Evolutionary conservation across 2,329 filamentous ascomycete genomes (phyloP).

Genomic region (Colletotrichum sp.): DNA sequence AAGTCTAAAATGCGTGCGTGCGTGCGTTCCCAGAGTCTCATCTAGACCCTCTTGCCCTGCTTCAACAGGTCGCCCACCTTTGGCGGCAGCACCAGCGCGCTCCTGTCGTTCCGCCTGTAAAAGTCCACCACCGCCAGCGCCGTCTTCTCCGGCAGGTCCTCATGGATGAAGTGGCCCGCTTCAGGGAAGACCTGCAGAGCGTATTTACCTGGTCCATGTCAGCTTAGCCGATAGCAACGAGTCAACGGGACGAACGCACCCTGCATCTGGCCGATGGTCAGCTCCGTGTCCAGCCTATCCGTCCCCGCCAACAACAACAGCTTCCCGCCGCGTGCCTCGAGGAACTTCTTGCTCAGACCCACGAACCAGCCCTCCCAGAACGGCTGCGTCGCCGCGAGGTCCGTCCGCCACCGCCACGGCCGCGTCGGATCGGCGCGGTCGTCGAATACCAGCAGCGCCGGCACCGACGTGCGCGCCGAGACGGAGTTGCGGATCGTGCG

Average conservation of each 20-base stretch:
- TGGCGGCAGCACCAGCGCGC: conserved; percentile 82
- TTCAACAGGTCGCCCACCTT: conserved; percentile 81
- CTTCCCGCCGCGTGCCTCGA: conserved; percentile 82
- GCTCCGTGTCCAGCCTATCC: conserved; percentile 85
- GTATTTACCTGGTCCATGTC: conserved; percentile 73
- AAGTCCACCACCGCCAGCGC: conserved; percentile 88
- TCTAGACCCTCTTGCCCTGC: conserved; percentile 64
- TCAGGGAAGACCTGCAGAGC: conserved; percentile 93
- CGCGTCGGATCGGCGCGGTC: conserved; percentile 38
- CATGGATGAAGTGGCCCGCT: conserved; percentile 95
- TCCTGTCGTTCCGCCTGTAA: conserved; percentile 88
- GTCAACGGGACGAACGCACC: conserved; percentile 52
- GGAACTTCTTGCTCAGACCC: conserved; percentile 86
- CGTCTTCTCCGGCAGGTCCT: conserved; percentile 91
- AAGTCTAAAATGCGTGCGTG: background rate
- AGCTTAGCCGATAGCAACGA: background rate
- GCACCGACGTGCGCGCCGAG: conserved; percentile 88
- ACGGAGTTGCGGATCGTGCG: conserved; percentile 83
- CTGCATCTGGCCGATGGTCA: conserved; percentile 98
- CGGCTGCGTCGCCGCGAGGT: conserved; percentile 80
- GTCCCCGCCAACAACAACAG: conserved; percentile 85
- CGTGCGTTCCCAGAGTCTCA: background rate
- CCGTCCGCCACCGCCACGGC: conserved; percentile 84
- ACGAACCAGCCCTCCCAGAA: conserved; percentile 97
- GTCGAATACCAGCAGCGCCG: conserved; percentile 70